Evolutionary conservation across 176 grass and related monocot genomes (phyloP).

Genomic region (Carex scoparia): DNA sequence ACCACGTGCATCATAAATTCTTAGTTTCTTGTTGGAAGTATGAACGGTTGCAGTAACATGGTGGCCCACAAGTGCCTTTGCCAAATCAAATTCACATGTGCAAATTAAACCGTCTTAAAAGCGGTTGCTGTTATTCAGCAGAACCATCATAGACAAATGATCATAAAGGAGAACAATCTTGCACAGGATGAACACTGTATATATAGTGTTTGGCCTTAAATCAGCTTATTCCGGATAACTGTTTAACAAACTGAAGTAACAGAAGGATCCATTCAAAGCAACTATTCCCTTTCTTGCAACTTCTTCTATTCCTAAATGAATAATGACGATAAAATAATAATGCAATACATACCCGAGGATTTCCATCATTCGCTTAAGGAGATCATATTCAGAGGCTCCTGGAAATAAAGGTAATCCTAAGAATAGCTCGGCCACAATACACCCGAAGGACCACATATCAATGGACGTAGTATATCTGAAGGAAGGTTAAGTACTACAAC

Average conservation of each 20-base stretch:
- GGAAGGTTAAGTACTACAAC: constrained; percentile 51
- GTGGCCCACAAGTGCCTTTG: neutral
- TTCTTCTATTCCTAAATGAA: constrained; percentile 13
- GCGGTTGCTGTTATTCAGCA: neutral
- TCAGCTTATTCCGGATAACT: neutral
- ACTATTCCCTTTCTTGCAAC: neutral
- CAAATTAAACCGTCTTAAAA: constrained; percentile 8
- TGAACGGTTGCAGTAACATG: neutral
- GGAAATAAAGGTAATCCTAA: constrained; percentile 97
- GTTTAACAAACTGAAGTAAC: neutral
- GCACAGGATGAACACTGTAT: neutral
- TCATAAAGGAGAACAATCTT: neutral
- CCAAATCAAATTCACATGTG: constrained; percentile 3
- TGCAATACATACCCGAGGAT: constrained; percentile 61
- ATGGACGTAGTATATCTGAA: constrained; percentile 91
- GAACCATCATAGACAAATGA: neutral
- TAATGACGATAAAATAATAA: constrained; percentile 4
- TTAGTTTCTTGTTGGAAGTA: constrained; percentile 6
- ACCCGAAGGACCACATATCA: constrained; percentile 99
- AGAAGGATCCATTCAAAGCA: neutral
- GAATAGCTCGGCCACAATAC: constrained; percentile 88
- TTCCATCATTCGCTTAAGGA: constrained; percentile 84
- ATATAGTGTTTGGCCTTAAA: neutral
- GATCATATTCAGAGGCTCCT: constrained; percentile 92
- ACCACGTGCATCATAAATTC: neutral